Conservation (phyloP, 2,329 filamentous ascomycete species). For the Stagonosporopsis chrysanthemi region DNA sequence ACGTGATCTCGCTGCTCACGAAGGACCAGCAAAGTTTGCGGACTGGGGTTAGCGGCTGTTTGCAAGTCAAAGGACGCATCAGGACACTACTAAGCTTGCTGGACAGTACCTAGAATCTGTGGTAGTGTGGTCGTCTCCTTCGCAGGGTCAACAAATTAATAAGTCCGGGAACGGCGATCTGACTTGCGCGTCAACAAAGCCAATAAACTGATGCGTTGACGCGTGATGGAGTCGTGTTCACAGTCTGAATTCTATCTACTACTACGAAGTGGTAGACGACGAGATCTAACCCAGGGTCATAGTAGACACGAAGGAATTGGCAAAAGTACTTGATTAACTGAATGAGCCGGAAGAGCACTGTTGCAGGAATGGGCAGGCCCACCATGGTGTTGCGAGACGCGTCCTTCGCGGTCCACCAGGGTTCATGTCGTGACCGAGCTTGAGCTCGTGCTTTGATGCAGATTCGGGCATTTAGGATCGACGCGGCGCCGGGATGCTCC, state of each 20-base stretch:
- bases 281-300: not conserved
- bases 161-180: not conserved
- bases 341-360: not conserved
- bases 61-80: not conserved
- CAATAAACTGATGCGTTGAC: not conserved
- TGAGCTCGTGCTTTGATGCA: conserved; percentile 15
- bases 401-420: conserved; percentile 14
- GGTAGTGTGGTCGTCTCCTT: not conserved
- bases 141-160: no score
- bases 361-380: not conserved
- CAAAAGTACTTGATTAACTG: not conserved
- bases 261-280: not conserved
- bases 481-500: conserved; percentile 5
- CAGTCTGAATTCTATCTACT: not conserved
- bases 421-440: conserved; percentile 13
- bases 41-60: not conserved
- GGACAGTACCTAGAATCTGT: not conserved
- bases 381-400: conserved; percentile 9
- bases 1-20: not conserved
- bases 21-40: not conserved
- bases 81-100: not conserved
- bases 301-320: not conserved
- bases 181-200: not conserved
- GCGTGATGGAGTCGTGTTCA: not conserved
- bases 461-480: conserved; percentile 1